phyloP scores from a whole-genome alignment of 306 rosid genomes.

The Potentilla sterilis region DNA sequence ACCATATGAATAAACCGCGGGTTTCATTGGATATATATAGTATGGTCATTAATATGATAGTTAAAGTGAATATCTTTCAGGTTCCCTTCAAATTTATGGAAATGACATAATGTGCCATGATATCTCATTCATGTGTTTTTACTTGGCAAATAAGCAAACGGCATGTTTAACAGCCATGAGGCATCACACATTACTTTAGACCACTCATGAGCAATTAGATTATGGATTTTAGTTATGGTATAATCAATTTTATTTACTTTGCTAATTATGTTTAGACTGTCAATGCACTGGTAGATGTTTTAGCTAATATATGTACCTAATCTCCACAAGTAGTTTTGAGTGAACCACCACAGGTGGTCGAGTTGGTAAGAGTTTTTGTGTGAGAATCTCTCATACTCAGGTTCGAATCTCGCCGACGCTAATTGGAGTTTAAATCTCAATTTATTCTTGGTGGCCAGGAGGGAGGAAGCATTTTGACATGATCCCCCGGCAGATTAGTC shows the following conservation, averaged over 20 bases:
- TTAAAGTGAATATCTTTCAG: not conserved
- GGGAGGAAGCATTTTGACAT: no score
- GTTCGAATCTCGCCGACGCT: no score
- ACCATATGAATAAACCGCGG: not conserved
- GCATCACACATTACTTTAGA: not conserved
- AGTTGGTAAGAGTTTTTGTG: no score
- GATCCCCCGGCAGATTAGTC: no score
- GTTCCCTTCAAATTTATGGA: not conserved
- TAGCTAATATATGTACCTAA: no score
- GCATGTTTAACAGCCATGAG: not conserved
- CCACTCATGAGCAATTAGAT: not conserved
- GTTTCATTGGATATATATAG: not conserved
- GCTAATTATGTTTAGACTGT: no score
- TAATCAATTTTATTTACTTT: not conserved
- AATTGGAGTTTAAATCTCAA: no score
- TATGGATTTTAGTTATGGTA: not conserved
- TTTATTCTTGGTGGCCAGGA: no score
- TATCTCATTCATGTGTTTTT: not conserved
- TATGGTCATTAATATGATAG: not conserved
- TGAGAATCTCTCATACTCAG: no score
- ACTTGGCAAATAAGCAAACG: not conserved
- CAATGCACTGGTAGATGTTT: no score
- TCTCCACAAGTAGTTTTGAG: no score
- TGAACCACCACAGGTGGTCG: no score
- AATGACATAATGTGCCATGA: not conserved